Evolutionary conservation across 1,284 basidiomycete species (phyloP), one percentile per base, ranked within the genome.

Genomic region (Tylopilus sp.): DNA sequence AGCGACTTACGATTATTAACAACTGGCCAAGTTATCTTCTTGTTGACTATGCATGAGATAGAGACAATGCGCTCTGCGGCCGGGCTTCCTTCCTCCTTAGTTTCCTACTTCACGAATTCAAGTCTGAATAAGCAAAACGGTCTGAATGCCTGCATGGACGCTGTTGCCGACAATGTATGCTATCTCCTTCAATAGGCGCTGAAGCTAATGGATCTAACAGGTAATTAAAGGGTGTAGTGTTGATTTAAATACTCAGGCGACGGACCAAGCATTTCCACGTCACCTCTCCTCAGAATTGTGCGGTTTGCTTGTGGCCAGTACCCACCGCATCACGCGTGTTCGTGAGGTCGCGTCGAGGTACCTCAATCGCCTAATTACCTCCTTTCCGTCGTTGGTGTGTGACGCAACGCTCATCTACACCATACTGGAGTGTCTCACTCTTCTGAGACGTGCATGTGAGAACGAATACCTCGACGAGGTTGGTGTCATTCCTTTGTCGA

Each of bases 311-410:
- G 75, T 94, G 6, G 78, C 77, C 30, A 88, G 89, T 65, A 93
- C 92, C 6, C 92, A 97, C 67, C 81, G 92, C 13, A 82, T 92
- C 48, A 73, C 79, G 30, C 88, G 88, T 64, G 89, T 90, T 46
- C 81, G 96, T 35, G 84, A 89, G 33, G 77, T 92, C 19, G 91
- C 96, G 1, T 79, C 86, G 46, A 84, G 80, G 65, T 97, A 91
- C 63, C 76, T 97, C 23, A 84, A 94, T 68, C 81, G 85, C 34
- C 74, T 99, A 39, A 83, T 98, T 56, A 86, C 84, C n/a, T 91
- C 89, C 1, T 97, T 97, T 70, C 95, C 97, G 0, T 93, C 92
- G 8, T 73, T 99, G 52, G 87, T 98, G 78, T 98, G 95, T 68
- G 89, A 96, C 64, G 80, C 86, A 11, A 79, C 86, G 12, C 78